Percentiles rank a stretch among this genome's conserved stretches.
These are phyloP conservation scores for Phellinidium pouzarii DNA, from an alignment of 1,284 basidiomycete species.

Conservation along the genomic window DNA sequence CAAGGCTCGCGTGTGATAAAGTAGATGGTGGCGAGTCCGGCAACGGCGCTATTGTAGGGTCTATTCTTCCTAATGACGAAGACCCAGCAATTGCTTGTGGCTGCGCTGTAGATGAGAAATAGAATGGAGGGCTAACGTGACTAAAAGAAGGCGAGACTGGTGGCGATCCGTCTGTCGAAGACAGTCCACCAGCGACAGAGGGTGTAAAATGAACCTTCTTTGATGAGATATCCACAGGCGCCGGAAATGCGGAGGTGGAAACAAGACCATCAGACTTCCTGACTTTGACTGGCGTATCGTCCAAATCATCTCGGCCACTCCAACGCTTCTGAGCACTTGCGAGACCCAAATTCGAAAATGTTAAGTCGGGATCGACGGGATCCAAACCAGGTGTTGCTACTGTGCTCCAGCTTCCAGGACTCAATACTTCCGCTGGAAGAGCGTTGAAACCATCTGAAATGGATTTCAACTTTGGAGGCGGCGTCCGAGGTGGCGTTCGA, in stretches of 20 bases:
- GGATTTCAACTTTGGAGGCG: slow-evolving; percentile 3
- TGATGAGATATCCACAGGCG: slow-evolving; percentile 21
- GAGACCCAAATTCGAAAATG: slow-evolving; percentile 8
- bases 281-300: not conserved
- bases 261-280: not conserved
- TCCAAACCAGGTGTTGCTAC: slow-evolving; percentile 51
- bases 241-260: not conserved
- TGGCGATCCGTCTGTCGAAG: slow-evolving; percentile 26
- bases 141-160: slow-evolving; percentile 26
- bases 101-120: slow-evolving; percentile 1
- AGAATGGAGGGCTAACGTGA: slow-evolving; percentile 17
- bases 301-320: not conserved
- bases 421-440: slow-evolving; percentile 22
- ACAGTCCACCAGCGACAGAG: slow-evolving; percentile 32
- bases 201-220: slow-evolving; percentile 45
- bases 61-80: slow-evolving; percentile 6
- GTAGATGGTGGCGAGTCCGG: slow-evolving; percentile 21
- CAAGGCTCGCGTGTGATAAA: slow-evolving; percentile 8
- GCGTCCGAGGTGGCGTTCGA: slow-evolving; percentile 5
- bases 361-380: slow-evolving; percentile 14
- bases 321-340: slow-evolving; percentile 9
- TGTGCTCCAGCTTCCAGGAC: slow-evolving; percentile 57
- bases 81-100: not conserved
- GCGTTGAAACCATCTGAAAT: slow-evolving; percentile 2
- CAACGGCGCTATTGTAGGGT: slow-evolving; percentile 11